Evolutionary conservation across 2,329 filamentous ascomycete genomes (phyloP).

Genomic region (Dactylonectria macrodidyma): DNA sequence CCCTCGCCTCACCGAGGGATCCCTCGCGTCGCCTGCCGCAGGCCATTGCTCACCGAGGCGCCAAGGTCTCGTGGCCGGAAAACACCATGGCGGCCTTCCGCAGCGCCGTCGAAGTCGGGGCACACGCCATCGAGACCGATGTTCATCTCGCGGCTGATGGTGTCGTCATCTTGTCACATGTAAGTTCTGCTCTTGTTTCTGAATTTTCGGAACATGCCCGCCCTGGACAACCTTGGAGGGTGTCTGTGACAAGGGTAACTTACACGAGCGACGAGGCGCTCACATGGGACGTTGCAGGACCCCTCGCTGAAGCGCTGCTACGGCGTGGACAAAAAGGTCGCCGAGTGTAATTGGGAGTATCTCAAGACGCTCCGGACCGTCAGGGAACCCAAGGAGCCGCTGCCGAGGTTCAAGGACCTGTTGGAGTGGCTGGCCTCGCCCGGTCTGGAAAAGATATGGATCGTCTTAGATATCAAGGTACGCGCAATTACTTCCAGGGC

Average conservation of each 20-base stretch:
- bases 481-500: constrained; percentile 18
- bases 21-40: constrained; percentile 68
- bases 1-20: constrained; percentile 48
- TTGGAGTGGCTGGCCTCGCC: constrained; percentile 79
- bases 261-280: constrained; percentile 6
- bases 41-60: constrained; percentile 84
- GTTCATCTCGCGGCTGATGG: constrained; percentile 86
- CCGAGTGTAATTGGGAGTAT: constrained; percentile 83
- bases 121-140: constrained; percentile 90
- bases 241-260: constrained; percentile 1
- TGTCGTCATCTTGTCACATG: constrained; percentile 88
- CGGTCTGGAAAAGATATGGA: constrained; percentile 79
- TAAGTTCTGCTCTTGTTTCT: constrained; percentile 56
- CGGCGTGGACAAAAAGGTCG: constrained; percentile 79
- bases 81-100: constrained; percentile 88
- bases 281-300: constrained; percentile 68
- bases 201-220: not conserved
- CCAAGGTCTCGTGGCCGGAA: constrained; percentile 84
- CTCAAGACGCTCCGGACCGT: constrained; percentile 78
- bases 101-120: constrained; percentile 80
- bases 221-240: not conserved
- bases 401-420: constrained; percentile 83
- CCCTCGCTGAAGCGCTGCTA: constrained; percentile 85
- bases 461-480: constrained; percentile 92
- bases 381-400: constrained; percentile 75